These are phyloP conservation scores for Verticillium klebahnii DNA, from an alignment of 2,329 filamentous ascomycete species.

Conservation along the genomic window DNA sequence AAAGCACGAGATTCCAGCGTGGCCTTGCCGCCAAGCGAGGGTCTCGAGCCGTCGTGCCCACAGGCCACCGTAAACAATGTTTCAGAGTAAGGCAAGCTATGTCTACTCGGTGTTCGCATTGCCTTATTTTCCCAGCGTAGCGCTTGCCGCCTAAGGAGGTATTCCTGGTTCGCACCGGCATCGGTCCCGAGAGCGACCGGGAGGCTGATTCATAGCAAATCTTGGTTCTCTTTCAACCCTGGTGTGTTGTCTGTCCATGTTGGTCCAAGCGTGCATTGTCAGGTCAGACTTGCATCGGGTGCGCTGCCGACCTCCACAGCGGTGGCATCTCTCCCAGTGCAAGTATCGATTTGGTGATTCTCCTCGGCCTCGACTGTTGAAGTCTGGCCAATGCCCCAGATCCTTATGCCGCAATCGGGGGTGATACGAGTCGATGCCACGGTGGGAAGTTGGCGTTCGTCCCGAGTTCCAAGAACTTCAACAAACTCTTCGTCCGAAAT, in stretches of 20 bases:
- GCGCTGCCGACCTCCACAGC: background rate
- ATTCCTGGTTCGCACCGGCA: background rate
- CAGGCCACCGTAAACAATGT: background rate
- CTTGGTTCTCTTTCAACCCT: too few species aligned
- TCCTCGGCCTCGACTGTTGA: slow-evolving; percentile 13
- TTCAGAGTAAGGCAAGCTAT: background rate
- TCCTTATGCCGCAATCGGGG: slow-evolving; percentile 9
- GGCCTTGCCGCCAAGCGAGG: background rate
- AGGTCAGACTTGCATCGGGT: background rate
- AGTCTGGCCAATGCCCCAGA: slow-evolving; percentile 9
- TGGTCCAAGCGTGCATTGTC: too few species aligned
- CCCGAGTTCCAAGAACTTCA: slow-evolving; percentile 3
- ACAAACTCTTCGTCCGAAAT: slow-evolving; percentile 12
- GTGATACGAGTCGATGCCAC: slow-evolving; percentile 11
- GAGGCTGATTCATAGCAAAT: background rate
- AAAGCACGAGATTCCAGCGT: background rate
- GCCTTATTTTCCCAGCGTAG: too few species aligned
- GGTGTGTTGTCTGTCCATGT: too few species aligned
- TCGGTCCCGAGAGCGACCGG: background rate
- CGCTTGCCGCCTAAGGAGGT: background rate
- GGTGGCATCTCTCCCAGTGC: background rate
- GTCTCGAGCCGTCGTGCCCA: background rate
- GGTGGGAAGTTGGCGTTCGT: slow-evolving; percentile 7
- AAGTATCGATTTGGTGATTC: slow-evolving; percentile 1
- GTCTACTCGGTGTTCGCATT: background rate